These are phyloP conservation scores for Lactarius tabidus DNA, from an alignment of 768 basidiomycete genomes.

Conservation along the genomic window DNA sequence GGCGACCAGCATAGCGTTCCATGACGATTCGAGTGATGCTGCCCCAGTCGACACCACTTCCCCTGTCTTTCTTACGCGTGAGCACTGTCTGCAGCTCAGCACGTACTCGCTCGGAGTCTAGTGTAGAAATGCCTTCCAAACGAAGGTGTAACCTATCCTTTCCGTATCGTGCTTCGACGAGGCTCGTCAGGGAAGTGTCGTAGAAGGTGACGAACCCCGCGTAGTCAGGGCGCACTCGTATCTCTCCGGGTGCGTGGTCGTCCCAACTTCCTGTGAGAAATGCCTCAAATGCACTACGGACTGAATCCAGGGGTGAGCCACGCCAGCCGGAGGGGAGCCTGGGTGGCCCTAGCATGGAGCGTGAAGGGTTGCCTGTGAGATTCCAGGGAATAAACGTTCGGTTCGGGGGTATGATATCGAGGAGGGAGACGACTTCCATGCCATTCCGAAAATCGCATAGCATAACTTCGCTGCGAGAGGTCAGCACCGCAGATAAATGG, in stretches of 20 bases:
- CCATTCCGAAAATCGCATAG: conserved; percentile 6
- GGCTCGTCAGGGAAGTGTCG: conserved; percentile 37
- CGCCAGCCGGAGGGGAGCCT: conserved; percentile 22
- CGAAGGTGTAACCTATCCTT: conserved; percentile 37
- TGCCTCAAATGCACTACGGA: conserved; percentile 21
- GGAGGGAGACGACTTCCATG: conserved; percentile 14
- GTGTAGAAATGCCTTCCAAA: conserved; percentile 31
- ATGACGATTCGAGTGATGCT: conserved; percentile 37
- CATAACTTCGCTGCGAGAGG: conserved; percentile 7
- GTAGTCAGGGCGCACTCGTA: conserved; percentile 42
- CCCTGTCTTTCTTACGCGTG: conserved; percentile 9
- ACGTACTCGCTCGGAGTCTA: conserved; percentile 28
- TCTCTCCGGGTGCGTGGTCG: conserved; percentile 41
- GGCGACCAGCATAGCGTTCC: conserved; percentile 40
- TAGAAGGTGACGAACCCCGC: conserved; percentile 42
- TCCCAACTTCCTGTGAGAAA: conserved; percentile 40
- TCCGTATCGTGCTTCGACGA: conserved; percentile 32
- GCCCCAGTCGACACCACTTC: conserved; percentile 42
- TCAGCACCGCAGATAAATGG: neutral
- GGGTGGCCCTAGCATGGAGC: neutral
- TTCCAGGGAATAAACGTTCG: neutral
- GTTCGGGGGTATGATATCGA: conserved; percentile 14
- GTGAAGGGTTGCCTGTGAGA: neutral
- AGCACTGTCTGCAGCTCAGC: conserved; percentile 31
- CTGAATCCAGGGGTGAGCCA: conserved; percentile 4